Evolutionary conservation across 805 yeast genomes (phyloP), one percentile per base, ranked within the genome.

Genomic region (Ogataea pignaliae): DNA sequence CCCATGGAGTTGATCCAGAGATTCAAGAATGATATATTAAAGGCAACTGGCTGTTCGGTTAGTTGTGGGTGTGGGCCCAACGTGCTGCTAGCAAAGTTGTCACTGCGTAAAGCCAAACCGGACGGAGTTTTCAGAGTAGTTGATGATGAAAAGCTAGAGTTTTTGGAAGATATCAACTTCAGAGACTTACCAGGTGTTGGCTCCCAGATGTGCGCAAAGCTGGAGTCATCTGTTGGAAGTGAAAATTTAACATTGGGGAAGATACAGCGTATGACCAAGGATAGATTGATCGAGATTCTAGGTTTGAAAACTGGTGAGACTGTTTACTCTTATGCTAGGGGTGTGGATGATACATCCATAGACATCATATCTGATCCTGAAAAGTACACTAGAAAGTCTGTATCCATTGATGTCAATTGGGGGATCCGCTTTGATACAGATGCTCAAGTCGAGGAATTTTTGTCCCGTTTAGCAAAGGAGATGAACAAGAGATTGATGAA

Each of bases 351-450:
- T 37, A 76, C 85, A 0, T 73, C 73, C 5, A 75, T 83, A 40
- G 79, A 76, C 33, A 67, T 83, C n/a, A 60, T 78, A 29, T 48
- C 60, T 9, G 69, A 71, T 29, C 78, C 80, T 10, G 65, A 69
- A 13, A 78, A 66, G 41, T 70, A 80, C 15, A 72, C 77, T 11
- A 70, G 95, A 26, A 88, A 88, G 54, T 78, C 93, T 1, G 75
- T 91, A 0, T 88, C 96, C 0, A 85, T 89, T 3, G 98, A 91
- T 57, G 83, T 91, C 26, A 87, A 88, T 49, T 91, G 88, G 83
- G 98, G 97, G 0, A 85, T 91, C 1, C 60, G 98, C 39, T 85
- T 90, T 51, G 75, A 79, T 29, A 68, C 67, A 1, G 68, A 75
- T 29, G 60, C 63, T 0, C 88, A 91, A 56, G 77, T 84, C 18